These are phyloP conservation scores for Tetrapyrgos nigripes DNA, from an alignment of 1,284 basidiomycete genomes.

Conservation along the genomic window DNA sequence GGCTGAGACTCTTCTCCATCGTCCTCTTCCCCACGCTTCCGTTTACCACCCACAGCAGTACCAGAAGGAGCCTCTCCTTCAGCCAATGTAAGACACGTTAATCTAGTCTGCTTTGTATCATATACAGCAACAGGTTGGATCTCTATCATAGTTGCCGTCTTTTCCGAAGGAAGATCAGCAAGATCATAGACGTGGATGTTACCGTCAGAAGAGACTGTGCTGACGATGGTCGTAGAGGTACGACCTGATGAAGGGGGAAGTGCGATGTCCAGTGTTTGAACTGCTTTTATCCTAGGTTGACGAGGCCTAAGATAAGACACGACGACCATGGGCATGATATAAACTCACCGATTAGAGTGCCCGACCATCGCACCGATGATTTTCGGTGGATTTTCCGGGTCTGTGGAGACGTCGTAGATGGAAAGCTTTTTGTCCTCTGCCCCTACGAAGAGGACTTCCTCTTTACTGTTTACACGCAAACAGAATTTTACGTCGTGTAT, in stretches of 20 bases:
- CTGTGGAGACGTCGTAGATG: slow-evolving; percentile 64
- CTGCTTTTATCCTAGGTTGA: slow-evolving; percentile 67
- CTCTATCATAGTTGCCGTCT: slow-evolving; percentile 35
- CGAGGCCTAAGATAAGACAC: slow-evolving; percentile 7
- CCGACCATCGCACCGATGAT: slow-evolving; percentile 72
- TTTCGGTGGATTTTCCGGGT: slow-evolving; percentile 47
- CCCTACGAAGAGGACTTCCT: slow-evolving; percentile 78
- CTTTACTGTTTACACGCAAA: slow-evolving; percentile 53
- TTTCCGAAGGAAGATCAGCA: slow-evolving; percentile 44
- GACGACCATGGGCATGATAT: background rate
- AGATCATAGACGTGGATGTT: slow-evolving; percentile 84
- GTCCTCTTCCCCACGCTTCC: slow-evolving; percentile 40
- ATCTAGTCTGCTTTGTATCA: slow-evolving; percentile 83
- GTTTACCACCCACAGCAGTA: slow-evolving; percentile 44
- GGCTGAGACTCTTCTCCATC: slow-evolving; percentile 25
- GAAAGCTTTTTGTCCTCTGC: slow-evolving; percentile 88
- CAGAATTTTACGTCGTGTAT: slow-evolving; percentile 84
- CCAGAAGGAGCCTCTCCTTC: slow-evolving; percentile 51
- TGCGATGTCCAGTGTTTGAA: slow-evolving; percentile 66
- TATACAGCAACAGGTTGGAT: slow-evolving; percentile 70
- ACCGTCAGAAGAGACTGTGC: slow-evolving; percentile 86
- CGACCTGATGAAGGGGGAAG: slow-evolving; percentile 44
- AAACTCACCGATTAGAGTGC: slow-evolving; percentile 73
- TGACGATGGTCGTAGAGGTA: slow-evolving; percentile 65
- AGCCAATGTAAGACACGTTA: slow-evolving; percentile 82